Percentiles rank a stretch among this genome's conserved stretches.
Conservation (phyloP, 805 yeast species). For the Clavispora santaluciae region DNA sequence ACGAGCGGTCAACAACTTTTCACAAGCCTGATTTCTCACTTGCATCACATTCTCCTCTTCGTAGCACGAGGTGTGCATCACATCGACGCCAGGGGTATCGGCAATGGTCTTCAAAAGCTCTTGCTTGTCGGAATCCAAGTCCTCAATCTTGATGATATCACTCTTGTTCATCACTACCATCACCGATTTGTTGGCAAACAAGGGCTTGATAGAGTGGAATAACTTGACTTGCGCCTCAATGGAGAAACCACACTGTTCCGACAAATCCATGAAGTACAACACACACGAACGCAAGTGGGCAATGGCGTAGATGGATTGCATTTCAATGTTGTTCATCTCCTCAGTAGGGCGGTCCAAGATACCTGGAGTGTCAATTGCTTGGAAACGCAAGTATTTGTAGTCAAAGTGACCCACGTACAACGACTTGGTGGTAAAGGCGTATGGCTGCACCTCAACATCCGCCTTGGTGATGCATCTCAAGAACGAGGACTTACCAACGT, state of each 20-base stretch:
- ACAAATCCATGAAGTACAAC: slow-evolving; percentile 94
- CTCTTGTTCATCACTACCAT: slow-evolving; percentile 93
- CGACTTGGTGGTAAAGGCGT: slow-evolving; percentile 97
- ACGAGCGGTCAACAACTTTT: slow-evolving; percentile 89
- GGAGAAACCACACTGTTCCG: slow-evolving; percentile 98
- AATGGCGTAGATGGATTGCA: slow-evolving; percentile 98
- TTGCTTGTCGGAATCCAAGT: slow-evolving; percentile 72
- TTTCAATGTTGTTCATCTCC: slow-evolving; percentile 99
- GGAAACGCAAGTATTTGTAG: slow-evolving; percentile 94
- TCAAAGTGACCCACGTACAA: slow-evolving; percentile 98
- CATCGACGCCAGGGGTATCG: slow-evolving; percentile 76
- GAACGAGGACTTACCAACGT: slow-evolving; percentile 97
- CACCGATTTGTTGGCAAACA: slow-evolving; percentile 94
- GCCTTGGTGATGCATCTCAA: slow-evolving; percentile 92
- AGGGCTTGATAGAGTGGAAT: slow-evolving; percentile 94
- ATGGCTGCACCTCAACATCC: slow-evolving; percentile 98
- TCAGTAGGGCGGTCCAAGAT: slow-evolving; percentile 97
- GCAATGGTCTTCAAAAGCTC: slow-evolving; percentile 62
- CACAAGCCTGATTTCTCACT: slow-evolving; percentile 96
- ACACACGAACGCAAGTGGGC: slow-evolving; percentile 97
- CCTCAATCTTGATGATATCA: slow-evolving; percentile 83
- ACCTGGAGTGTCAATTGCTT: slow-evolving; percentile 98
- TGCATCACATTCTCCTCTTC: slow-evolving; percentile 93
- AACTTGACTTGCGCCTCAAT: slow-evolving; percentile 96
- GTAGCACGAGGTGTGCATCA: slow-evolving; percentile 89